Evolutionary conservation across 2,329 filamentous ascomycete species (phyloP), one percentile per base, ranked within the genome.

Genomic region (Epichloe brachyelytri): DNA sequence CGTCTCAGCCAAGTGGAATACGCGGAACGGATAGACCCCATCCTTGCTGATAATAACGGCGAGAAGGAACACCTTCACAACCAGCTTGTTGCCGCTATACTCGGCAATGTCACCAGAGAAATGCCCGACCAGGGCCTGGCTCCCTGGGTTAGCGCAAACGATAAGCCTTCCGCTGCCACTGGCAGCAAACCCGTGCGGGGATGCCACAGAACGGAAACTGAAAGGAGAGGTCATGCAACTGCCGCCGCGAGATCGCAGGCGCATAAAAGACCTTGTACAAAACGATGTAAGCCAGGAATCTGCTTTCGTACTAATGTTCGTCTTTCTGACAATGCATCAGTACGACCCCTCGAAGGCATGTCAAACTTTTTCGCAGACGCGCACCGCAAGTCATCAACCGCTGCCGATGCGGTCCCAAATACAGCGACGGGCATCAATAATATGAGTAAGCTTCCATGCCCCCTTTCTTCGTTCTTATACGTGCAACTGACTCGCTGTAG

Each of bases 141-240:
- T 46, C 79, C 79, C 54, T 86, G 82, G 82, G 82, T 85, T 63
- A 84, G 80, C 63, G 80, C 82, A 50, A 83, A 85, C 60, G 82
- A 85, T 59, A 85, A 85, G 59, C 80, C 80, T 17, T 67, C 75
- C 17, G 68, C 76, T 11, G 72, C 71, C 41, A 68, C 75, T 34
- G 76, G 77, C 55, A 76, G 71, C 57, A 85, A 85, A 62, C 78
- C 79, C 20, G 74, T 80, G 22, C n/a, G 80, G 80, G 30, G 82
- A 85, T 71, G 79, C 82, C 36, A 74, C 78, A 37, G 82, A 86
- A 65, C 73, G 80, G 58, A 75, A 75, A 57, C 64, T 85, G 46
- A 85, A 85, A 68, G 79, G 76, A 57, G 80, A 85, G 61, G 79
- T 86, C 54, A 85, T 85, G 82, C 79, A 82, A 60, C 71, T 86